A percentile compares a stretch with the other conserved stretches of the same genome.
Conservation (phyloP, 345 rosid species). For the Murraya koenigii region DNA sequence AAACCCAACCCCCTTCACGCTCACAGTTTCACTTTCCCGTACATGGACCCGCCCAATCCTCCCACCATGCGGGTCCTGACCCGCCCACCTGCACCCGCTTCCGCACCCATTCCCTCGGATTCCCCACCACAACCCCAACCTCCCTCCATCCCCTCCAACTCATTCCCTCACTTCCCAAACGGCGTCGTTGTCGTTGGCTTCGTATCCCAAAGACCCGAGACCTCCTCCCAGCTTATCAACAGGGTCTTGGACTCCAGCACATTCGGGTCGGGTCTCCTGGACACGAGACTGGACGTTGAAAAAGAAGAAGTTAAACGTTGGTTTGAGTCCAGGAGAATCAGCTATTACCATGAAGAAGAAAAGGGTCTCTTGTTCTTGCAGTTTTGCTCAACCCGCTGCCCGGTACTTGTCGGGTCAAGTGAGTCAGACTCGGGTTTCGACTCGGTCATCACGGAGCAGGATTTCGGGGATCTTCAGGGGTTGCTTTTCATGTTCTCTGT, state of each 20-base stretch:
- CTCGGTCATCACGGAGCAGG: conserved; percentile 50
- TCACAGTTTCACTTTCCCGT: not conserved
- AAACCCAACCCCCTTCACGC: not conserved
- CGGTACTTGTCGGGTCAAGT: conserved; percentile 29
- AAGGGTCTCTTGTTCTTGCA: conserved; percentile 66
- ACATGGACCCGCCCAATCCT: conserved; percentile 49
- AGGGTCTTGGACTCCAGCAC: conserved; percentile 54
- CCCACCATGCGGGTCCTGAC: conserved; percentile 69
- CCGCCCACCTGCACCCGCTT: conserved; percentile 38
- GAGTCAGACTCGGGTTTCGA: conserved; percentile 40
- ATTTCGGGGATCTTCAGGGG: conserved; percentile 81
- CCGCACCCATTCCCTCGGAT: conserved; percentile 24
- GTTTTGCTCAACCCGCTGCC: conserved; percentile 58
- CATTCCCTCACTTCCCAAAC: conserved; percentile 12
- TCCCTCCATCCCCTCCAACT: conserved; percentile 10
- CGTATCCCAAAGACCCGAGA: conserved; percentile 50
- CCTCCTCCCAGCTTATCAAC: conserved; percentile 64
- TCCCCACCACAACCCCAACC: conserved; percentile 23
- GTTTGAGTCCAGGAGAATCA: conserved; percentile 61
- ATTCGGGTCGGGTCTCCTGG: conserved; percentile 64
- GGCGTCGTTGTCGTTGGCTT: conserved; percentile 78
- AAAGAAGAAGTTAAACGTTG: conserved; percentile 52
- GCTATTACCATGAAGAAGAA: conserved; percentile 63
- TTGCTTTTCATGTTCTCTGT: conserved; percentile 87
- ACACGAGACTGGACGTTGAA: conserved; percentile 33